These are phyloP conservation scores for Gonapodya prolifera DNA, from an alignment of 192 early-diverging fungal genomes.

Conservation along the genomic window DNA sequence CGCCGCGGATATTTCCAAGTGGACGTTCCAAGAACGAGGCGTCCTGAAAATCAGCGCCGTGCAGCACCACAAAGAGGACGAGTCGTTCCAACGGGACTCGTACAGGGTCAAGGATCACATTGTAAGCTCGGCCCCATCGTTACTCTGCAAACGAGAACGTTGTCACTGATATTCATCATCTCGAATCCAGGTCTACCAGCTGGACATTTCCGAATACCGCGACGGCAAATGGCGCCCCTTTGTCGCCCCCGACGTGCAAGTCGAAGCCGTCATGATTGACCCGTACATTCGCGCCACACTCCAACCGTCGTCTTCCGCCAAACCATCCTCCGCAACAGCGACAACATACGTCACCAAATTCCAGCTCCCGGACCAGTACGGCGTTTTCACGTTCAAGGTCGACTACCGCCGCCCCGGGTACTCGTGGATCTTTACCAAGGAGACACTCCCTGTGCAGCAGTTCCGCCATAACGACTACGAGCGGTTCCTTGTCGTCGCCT, in stretches of 20 bases:
- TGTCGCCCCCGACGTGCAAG: conserved; percentile 65
- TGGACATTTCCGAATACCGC: conserved; percentile 67
- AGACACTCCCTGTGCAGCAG: conserved; percentile 75
- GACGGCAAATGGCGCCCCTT: conserved; percentile 77
- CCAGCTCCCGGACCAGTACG: conserved; percentile 84
- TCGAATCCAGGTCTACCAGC: conserved; percentile 52
- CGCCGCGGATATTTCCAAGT: conserved; percentile 58
- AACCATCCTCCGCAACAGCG: conserved; percentile 10
- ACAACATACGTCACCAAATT: conserved; percentile 32
- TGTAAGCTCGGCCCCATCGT: conserved; percentile 22
- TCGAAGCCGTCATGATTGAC: conserved; percentile 94
- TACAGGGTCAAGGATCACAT: conserved; percentile 92
- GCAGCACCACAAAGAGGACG: conserved; percentile 52
- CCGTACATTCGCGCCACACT: conserved; percentile 71
- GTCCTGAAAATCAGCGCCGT: conserved; percentile 60
- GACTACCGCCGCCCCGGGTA: conserved; percentile 83
- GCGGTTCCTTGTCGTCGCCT: conserved; percentile 81
- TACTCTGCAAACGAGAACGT: conserved; percentile 10
- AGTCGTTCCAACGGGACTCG: conserved; percentile 49
- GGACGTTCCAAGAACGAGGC: conserved; percentile 86
- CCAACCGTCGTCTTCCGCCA: conserved; percentile 19
- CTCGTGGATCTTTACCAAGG: conserved; percentile 55
- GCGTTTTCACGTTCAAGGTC: conserved; percentile 92
- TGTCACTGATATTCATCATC: conserved; percentile 1
- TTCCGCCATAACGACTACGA: conserved; percentile 94